These are phyloP conservation scores for Vaccinium vitisidaea DNA, from an alignment of 148 eudicot genomes.

Conservation along the genomic window DNA sequence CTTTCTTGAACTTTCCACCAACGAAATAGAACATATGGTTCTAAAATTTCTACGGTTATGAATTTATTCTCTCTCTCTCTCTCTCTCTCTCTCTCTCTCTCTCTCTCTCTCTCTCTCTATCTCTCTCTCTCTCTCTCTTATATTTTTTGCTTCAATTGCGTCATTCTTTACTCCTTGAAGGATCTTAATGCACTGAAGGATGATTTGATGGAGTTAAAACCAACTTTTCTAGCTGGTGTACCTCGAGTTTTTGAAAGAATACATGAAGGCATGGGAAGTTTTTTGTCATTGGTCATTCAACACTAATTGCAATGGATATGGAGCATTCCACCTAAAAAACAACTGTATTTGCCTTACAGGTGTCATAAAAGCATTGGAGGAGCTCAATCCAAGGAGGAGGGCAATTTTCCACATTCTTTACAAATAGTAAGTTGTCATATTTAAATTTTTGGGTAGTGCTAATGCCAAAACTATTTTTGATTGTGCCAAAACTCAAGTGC, in stretches of 20 bases:
- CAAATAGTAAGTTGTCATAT: constrained; percentile 45
- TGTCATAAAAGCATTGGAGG: constrained; percentile 62
- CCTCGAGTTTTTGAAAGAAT: constrained; percentile 88
- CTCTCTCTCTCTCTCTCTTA: neutral
- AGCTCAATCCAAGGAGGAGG: constrained; percentile 63
- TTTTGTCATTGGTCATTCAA: neutral
- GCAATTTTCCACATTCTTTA: constrained; percentile 69
- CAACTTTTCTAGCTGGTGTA: constrained; percentile 92
- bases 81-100: neutral
- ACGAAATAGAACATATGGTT: neutral
- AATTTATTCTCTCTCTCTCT: neutral
- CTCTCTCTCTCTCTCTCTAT: neutral
- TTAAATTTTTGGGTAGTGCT: too few relatives aligned
- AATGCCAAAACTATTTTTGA: too few relatives aligned
- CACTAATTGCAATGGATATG: neutral
- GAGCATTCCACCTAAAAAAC: neutral
- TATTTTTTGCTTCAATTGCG: neutral
- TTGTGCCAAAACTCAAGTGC: too few relatives aligned
- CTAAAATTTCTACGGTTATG: neutral
- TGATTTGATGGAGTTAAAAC: constrained; percentile 85
- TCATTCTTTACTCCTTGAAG: constrained; percentile 38
- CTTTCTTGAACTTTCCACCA: neutral
- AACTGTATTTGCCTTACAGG: constrained; percentile 38
- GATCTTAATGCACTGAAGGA: constrained; percentile 70
- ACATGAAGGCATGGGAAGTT: constrained; percentile 67